Evolutionary conservation across 805 yeast genomes (phyloP).

Genomic region (Wickerhamomyces hampshirensis): DNA sequence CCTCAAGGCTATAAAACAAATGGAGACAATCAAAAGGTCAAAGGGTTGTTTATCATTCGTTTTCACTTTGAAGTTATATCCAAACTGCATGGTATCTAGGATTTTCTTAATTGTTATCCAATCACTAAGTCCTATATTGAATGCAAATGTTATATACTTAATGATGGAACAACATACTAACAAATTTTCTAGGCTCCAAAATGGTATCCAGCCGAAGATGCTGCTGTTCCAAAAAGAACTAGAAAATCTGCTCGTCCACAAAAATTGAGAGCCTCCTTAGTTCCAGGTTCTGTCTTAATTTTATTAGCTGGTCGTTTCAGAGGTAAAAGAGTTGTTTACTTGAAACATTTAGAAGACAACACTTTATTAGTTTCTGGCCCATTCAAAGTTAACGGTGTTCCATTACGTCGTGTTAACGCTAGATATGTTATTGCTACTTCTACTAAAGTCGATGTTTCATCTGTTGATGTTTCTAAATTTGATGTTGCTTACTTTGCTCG

Average conservation of each 20-base stretch:
- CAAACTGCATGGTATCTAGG: too few species aligned
- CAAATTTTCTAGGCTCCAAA: constrained; percentile 54
- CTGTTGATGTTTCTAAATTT: constrained; percentile 86
- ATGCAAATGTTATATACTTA: neutral
- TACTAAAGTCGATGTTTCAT: constrained; percentile 75
- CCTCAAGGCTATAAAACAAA: too few species aligned
- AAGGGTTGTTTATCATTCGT: too few species aligned
- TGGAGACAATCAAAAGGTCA: too few species aligned
- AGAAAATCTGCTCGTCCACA: constrained; percentile 93
- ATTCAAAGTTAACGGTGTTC: constrained; percentile 99
- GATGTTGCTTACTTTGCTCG: constrained; percentile 94
- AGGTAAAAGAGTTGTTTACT: constrained; percentile 99
- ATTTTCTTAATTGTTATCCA: too few species aligned
- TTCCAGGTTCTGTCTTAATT: constrained; percentile 97
- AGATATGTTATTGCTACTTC: constrained; percentile 99
- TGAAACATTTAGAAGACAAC: constrained; percentile 97
- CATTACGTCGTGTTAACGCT: constrained; percentile 98
- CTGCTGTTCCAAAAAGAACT: constrained; percentile 79
- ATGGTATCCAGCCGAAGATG: constrained; percentile 94
- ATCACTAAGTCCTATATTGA: too few species aligned
- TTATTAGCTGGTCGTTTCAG: constrained; percentile 99
- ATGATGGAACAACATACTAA: neutral
- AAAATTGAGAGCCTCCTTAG: constrained; percentile 91
- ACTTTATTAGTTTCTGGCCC: constrained; percentile 97
- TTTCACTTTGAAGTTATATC: too few species aligned